phyloP scores from a whole-genome alignment of 352 stramenopile genomes.

The Phytopythium aichiense region DNA sequence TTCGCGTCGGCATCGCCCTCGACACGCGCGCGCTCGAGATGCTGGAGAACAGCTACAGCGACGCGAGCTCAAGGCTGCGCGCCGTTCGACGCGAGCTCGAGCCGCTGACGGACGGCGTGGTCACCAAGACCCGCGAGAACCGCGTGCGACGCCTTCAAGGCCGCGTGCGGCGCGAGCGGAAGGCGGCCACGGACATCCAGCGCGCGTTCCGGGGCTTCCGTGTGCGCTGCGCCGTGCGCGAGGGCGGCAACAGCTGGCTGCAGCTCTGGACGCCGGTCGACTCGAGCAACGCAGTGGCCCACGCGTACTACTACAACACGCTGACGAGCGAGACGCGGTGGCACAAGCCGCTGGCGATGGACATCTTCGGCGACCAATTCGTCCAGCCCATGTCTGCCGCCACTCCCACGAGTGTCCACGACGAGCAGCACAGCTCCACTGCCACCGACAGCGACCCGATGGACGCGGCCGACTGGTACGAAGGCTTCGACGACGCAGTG shows the following conservation, averaged over 20 bases:
- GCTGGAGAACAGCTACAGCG: conserved; percentile 48
- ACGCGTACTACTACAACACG: conserved; percentile 81
- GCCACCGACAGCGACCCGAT: not conserved
- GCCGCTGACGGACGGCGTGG: conserved; percentile 79
- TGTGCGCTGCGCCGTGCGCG: conserved; percentile 52
- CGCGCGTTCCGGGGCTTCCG: conserved; percentile 74
- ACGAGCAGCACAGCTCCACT: not conserved
- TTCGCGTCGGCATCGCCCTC: conserved; percentile 62
- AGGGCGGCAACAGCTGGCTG: conserved; percentile 82
- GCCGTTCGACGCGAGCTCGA: conserved; percentile 73
- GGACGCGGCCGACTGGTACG: conserved; percentile 43
- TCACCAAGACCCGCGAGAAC: conserved; percentile 71
- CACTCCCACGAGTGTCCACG: not conserved
- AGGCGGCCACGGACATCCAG: conserved; percentile 74
- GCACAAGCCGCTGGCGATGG: conserved; percentile 64
- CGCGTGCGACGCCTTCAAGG: conserved; percentile 62
- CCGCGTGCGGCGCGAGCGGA: conserved; percentile 60
- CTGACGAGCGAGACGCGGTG: conserved; percentile 63
- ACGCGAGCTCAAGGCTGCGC: conserved; percentile 68
- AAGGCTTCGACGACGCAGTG: conserved; percentile 71
- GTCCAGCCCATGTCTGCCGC: conserved; percentile 21
- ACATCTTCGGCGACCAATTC: conserved; percentile 67
- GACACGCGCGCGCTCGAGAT: conserved; percentile 48
- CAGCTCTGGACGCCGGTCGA: conserved; percentile 30
- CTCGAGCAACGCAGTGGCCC: not conserved